phyloP scores from a whole-genome alignment of 2,329 filamentous ascomycete species.

The Daldinia sp. region DNA sequence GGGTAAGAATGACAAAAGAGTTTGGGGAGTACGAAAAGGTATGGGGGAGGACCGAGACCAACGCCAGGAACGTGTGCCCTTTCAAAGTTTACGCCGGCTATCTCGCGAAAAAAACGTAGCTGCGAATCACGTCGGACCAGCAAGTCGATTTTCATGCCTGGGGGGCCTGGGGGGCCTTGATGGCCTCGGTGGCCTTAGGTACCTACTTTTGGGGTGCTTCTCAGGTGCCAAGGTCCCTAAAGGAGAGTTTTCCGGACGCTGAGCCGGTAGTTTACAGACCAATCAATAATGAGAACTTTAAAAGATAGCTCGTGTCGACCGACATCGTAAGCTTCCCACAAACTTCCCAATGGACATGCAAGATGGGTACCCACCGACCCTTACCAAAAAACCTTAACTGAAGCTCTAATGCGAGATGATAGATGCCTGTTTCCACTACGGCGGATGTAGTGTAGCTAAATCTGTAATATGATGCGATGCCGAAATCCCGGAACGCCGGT shows the following conservation, averaged over 20 bases:
- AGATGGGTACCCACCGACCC: constrained; percentile 12
- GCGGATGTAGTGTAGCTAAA: constrained; percentile 1
- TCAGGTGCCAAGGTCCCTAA: too few species aligned
- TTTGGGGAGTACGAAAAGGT: not conserved
- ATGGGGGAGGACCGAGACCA: not conserved
- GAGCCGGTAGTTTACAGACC: constrained; percentile 14
- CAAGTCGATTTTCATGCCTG: constrained; percentile 8
- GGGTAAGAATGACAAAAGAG: not conserved
- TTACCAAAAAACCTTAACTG: constrained; percentile 2
- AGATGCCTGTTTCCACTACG: constrained; percentile 8
- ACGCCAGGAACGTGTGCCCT: constrained; percentile 22
- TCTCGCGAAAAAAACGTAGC: constrained; percentile 2
- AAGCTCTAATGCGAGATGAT: constrained; percentile 16
- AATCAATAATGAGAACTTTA: not conserved
- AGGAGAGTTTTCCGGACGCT: not conserved
- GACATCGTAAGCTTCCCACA: not conserved
- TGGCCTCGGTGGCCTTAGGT: too few species aligned
- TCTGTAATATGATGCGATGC: constrained; percentile 15
- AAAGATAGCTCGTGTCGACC: not conserved
- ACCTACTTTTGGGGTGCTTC: not conserved
- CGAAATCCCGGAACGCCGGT: constrained; percentile 5
- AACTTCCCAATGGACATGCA: constrained; percentile 3
- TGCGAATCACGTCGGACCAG: constrained; percentile 14
- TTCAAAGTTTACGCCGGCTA: constrained; percentile 9
- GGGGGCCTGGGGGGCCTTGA: not conserved